Conservation (phyloP, 164 flowering plant genomes). For the Kingdonia uniflora region DNA sequence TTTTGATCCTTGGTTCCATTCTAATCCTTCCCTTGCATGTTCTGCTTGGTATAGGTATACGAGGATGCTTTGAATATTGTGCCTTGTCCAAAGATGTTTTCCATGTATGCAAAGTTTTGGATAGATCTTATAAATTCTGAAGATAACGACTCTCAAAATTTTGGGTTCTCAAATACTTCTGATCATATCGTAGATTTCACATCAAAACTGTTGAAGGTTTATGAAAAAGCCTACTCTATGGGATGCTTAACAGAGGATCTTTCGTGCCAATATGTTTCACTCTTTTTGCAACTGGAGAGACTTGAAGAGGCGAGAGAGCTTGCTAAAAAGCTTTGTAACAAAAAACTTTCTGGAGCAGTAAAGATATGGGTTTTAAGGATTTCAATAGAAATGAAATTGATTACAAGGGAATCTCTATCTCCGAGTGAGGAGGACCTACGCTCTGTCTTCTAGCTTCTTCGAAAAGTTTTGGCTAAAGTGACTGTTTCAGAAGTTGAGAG, state of each 20-base stretch:
- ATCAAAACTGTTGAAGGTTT: slow-evolving; percentile 41
- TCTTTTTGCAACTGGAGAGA: slow-evolving; percentile 46
- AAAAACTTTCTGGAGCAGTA: slow-evolving; percentile 31
- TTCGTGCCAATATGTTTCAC: slow-evolving; percentile 57
- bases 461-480: slow-evolving; percentile 31
- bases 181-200: slow-evolving; percentile 15
- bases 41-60: slow-evolving; percentile 39
- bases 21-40: slow-evolving; percentile 4
- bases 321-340: slow-evolving; percentile 51
- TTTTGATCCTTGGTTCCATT: background rate
- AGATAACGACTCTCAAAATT: slow-evolving; percentile 15
- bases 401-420: slow-evolving; percentile 22
- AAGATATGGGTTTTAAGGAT: slow-evolving; percentile 53
- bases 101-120: slow-evolving; percentile 49
- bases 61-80: slow-evolving; percentile 54
- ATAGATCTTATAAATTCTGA: slow-evolving; percentile 32
- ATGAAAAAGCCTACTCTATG: slow-evolving; percentile 57
- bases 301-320: slow-evolving; percentile 57
- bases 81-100: slow-evolving; percentile 48
- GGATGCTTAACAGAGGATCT: slow-evolving; percentile 71
- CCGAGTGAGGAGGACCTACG: slow-evolving; percentile 34
- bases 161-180: slow-evolving; percentile 9
- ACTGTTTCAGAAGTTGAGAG: slow-evolving; percentile 51
- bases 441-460: slow-evolving; percentile 45
- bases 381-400: slow-evolving; percentile 46